Evolutionary conservation across 192 early-diverging fungal genomes (phyloP).

Genomic region (Coemansia sp.): DNA sequence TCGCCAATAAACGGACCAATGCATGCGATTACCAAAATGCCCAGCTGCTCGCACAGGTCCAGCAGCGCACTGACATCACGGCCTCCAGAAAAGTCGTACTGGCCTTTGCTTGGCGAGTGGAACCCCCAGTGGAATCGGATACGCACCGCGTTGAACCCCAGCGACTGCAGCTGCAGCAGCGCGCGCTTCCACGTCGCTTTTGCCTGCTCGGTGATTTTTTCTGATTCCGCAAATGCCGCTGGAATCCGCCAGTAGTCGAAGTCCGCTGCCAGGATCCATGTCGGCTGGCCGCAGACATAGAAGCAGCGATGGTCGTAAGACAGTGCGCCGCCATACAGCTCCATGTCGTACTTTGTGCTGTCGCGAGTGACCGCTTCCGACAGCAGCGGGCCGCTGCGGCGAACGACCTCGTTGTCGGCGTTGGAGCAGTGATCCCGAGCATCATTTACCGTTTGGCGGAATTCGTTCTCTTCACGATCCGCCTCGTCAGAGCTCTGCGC

Average conservation of each 20-base stretch:
- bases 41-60: slow-evolving; percentile 67
- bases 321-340: slow-evolving; percentile 36
- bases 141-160: slow-evolving; percentile 76
- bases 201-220: neutral
- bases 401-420: slow-evolving; percentile 32
- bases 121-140: slow-evolving; percentile 91
- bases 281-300: slow-evolving; percentile 63
- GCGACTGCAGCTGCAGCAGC: slow-evolving; percentile 67
- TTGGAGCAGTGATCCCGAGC: slow-evolving; percentile 7
- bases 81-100: slow-evolving; percentile 72
- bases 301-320: slow-evolving; percentile 64
- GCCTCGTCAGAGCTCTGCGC: neutral
- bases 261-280: slow-evolving; percentile 69
- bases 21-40: slow-evolving; percentile 76
- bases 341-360: slow-evolving; percentile 41
- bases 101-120: slow-evolving; percentile 71
- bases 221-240: slow-evolving; percentile 23
- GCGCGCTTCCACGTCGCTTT: slow-evolving; percentile 59
- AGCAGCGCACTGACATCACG: slow-evolving; percentile 72
- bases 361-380: slow-evolving; percentile 28
- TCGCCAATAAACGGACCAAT: slow-evolving; percentile 82
- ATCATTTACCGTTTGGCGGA: slow-evolving; percentile 26
- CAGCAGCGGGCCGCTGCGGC: slow-evolving; percentile 41
- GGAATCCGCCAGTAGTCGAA: slow-evolving; percentile 89
- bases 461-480: slow-evolving; percentile 24